phyloP scores from a whole-genome alignment of 371 early-diverging fungal genomes.

The Rhizopus sp. region DNA sequence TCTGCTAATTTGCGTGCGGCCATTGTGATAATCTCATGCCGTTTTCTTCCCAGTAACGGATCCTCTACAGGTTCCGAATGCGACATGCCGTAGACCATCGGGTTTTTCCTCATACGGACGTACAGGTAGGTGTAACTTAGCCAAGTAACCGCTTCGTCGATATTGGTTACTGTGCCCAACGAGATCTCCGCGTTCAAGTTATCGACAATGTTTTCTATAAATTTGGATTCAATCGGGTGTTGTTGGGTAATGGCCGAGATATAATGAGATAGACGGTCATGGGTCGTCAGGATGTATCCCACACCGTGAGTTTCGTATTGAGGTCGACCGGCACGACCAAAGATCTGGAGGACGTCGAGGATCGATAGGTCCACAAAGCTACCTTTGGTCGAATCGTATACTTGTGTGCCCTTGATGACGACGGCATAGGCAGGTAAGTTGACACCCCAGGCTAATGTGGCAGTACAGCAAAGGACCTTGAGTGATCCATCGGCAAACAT shows the following conservation, averaged over 20 bases:
- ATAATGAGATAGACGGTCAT: slow-evolving; percentile 92
- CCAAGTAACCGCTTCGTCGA: slow-evolving; percentile 96
- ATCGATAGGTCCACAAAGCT: slow-evolving; percentile 91
- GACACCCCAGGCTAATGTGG: slow-evolving; percentile 99
- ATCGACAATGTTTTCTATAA: slow-evolving; percentile 87
- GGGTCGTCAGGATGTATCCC: slow-evolving; percentile 89
- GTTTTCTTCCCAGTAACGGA: slow-evolving; percentile 73
- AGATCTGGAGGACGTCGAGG: slow-evolving; percentile 98
- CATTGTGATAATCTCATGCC: slow-evolving; percentile 71
- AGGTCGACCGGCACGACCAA: slow-evolving; percentile 99
- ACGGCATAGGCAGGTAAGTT: slow-evolving; percentile 99
- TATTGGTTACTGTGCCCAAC: slow-evolving; percentile 90
- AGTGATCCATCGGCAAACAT: slow-evolving; percentile 92
- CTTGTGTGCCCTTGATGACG: slow-evolving; percentile 98
- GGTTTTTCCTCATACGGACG: slow-evolving; percentile 96
- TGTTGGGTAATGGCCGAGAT: slow-evolving; percentile 95
- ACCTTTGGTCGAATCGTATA: slow-evolving; percentile 95
- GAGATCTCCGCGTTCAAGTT: slow-evolving; percentile 98
- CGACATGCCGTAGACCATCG: slow-evolving; percentile 88
- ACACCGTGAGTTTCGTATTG: slow-evolving; percentile 93
- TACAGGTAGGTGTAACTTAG: slow-evolving; percentile 97
- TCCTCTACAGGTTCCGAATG: slow-evolving; percentile 77
- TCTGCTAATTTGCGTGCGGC: slow-evolving; percentile 79
- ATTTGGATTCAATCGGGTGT: slow-evolving; percentile 96
- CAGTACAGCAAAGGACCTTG: slow-evolving; percentile 95